Conservation (phyloP, 176 grass and related monocot species). For the Cenchrus americanus region DNA sequence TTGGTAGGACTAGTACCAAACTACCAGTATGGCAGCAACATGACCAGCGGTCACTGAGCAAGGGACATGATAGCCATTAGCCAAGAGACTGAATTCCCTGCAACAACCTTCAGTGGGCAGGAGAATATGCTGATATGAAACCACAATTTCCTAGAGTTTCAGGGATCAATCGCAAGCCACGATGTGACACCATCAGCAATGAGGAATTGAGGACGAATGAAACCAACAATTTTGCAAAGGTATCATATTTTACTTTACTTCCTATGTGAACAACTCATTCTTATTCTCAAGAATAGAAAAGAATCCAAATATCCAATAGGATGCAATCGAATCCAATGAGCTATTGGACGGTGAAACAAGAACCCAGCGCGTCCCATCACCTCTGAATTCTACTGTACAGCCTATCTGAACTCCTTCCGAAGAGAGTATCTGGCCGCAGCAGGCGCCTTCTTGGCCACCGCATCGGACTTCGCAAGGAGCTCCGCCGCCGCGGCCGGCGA, state of each 20-base stretch:
- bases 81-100: neutral
- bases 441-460: neutral
- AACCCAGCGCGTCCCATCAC: neutral
- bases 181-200: neutral
- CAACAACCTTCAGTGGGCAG: neutral
- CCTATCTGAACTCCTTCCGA: constrained; percentile 49
- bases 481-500: neutral
- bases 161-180: neutral
- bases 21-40: neutral
- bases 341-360: constrained; percentile 21
- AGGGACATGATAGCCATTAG: neutral
- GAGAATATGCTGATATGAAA: neutral
- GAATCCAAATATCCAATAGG: neutral
- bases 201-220: neutral
- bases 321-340: constrained; percentile 37
- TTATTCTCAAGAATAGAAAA: neutral
- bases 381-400: neutral
- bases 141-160: neutral
- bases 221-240: neutral
- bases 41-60: neutral
- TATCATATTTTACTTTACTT: neutral
- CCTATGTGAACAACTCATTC: neutral
- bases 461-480: neutral
- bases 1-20: neutral
- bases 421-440: constrained; percentile 31